Evolutionary conservation across 1,284 basidiomycete species (phyloP).

Genomic region (Cryptococcus maquisensis): DNA sequence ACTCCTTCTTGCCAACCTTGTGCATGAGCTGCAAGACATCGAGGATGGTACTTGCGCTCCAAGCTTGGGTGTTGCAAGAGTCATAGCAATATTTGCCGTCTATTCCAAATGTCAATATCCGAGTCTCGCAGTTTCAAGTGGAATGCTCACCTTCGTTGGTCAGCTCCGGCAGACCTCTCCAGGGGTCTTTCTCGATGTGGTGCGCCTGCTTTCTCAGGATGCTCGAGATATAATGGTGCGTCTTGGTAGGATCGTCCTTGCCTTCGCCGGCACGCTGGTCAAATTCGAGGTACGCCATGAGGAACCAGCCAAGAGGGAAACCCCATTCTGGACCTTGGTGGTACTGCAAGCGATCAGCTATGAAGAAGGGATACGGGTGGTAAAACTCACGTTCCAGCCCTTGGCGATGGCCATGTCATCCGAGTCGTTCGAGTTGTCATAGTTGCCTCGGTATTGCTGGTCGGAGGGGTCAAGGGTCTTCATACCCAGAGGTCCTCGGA

Average conservation of each 20-base stretch:
- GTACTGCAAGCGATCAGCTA: slow-evolving; percentile 33
- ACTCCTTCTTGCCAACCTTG: slow-evolving; percentile 24
- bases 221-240: slow-evolving; percentile 72
- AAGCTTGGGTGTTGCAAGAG: slow-evolving; percentile 87
- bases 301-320: slow-evolving; percentile 91
- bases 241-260: slow-evolving; percentile 65
- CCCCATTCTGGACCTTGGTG: slow-evolving; percentile 72
- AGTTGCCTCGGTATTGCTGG: slow-evolving; percentile 77
- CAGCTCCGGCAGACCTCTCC: slow-evolving; percentile 88
- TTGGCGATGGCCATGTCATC: slow-evolving; percentile 77
- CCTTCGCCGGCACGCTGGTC: slow-evolving; percentile 58
- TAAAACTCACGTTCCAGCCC: slow-evolving; percentile 63
- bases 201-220: slow-evolving; percentile 64
- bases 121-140: background rate
- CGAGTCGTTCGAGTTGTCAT: slow-evolving; percentile 88
- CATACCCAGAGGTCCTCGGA: slow-evolving; percentile 85
- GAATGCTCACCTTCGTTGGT: slow-evolving; percentile 61
- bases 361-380: background rate
- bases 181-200: slow-evolving; percentile 72
- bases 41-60: slow-evolving; percentile 81
- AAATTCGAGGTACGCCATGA: slow-evolving; percentile 86
- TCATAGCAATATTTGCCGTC: slow-evolving; percentile 74
- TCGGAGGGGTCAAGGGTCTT: slow-evolving; percentile 84
- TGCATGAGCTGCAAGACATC: slow-evolving; percentile 78
- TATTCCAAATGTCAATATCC: slow-evolving; percentile 2